phyloP scores from a whole-genome alignment of 2,329 filamentous ascomycete genomes.

The Claviceps maximensis region DNA sequence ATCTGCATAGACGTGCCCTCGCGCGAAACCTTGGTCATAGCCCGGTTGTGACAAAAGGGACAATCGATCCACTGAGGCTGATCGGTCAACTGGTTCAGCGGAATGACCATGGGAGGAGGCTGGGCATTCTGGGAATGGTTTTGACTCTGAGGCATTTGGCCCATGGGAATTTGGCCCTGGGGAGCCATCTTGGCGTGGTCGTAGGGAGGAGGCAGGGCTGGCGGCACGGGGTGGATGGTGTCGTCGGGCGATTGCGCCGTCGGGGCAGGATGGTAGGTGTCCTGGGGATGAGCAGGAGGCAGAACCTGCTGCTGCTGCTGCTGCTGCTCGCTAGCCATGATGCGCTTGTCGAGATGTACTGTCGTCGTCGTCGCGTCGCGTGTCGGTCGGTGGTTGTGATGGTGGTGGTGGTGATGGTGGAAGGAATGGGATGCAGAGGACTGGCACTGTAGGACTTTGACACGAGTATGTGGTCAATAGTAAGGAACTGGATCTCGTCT shows the following conservation, averaged over 20 bases:
- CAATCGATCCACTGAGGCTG: conserved; percentile 18
- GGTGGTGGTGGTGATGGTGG: too few species aligned
- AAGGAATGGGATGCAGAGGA: too few species aligned
- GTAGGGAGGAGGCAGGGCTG: conserved; percentile 1
- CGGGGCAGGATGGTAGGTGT: background rate
- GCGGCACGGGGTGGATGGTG: background rate
- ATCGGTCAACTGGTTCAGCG: conserved; percentile 14
- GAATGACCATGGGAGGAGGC: conserved; percentile 1
- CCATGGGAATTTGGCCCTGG: background rate
- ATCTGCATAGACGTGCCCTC: conserved; percentile 16
- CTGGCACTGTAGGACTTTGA: too few species aligned
- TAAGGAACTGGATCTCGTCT: too few species aligned
- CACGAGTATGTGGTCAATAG: too few species aligned
- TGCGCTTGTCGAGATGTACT: background rate
- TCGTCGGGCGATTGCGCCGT: background rate
- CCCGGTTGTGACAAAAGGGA: conserved; percentile 16
- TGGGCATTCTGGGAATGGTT: background rate
- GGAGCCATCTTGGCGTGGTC: background rate
- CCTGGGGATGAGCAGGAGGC: background rate
- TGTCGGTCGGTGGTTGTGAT: background rate
- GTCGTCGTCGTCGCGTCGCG: background rate
- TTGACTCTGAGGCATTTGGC: background rate
- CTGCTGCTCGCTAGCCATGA: background rate
- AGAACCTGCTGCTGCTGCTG: background rate
- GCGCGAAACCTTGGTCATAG: conserved; percentile 11